Evolutionary conservation across 2,329 filamentous ascomycete genomes (phyloP).

Genomic region (Fusarium buharicum): DNA sequence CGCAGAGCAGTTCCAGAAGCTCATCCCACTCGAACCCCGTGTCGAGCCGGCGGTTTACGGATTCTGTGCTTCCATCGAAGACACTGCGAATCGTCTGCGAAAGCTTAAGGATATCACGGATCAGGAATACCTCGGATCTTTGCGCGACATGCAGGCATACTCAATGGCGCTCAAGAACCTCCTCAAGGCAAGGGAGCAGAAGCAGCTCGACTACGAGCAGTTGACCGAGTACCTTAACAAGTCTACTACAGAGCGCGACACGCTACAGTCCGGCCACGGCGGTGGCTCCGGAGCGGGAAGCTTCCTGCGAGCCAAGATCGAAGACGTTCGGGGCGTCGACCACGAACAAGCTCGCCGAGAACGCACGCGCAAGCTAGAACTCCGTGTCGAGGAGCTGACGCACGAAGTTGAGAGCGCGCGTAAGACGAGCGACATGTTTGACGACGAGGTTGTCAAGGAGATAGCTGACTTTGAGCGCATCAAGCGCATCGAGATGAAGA

Average conservation of each 20-base stretch:
- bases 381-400: conserved; percentile 91
- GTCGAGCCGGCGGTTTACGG: conserved; percentile 84
- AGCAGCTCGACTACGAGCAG: conserved; percentile 97
- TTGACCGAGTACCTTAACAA: conserved; percentile 96
- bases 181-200: conserved; percentile 93
- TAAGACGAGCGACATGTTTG: conserved; percentile 89
- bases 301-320: conserved; percentile 92
- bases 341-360: conserved; percentile 92
- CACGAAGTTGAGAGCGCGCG: conserved; percentile 89
- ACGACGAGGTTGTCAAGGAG: conserved; percentile 94
- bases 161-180: conserved; percentile 86
- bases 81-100: conserved; percentile 81
- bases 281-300: conserved; percentile 76
- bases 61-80: conserved; percentile 87
- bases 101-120: conserved; percentile 91
- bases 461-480: conserved; percentile 95
- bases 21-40: conserved; percentile 87
- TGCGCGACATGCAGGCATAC: conserved; percentile 96
- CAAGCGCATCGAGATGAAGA: conserved; percentile 91
- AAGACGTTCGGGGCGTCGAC: conserved; percentile 95
- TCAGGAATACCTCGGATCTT: conserved; percentile 90
- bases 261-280: conserved; percentile 71
- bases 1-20: conserved; percentile 92
- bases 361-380: conserved; percentile 86
- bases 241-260: conserved; percentile 85